A percentile compares a stretch with the other conserved stretches of the same genome.
Evolutionary conservation across 805 yeast genomes (phyloP).

Genomic region (Blastobotrys terrestris): DNA sequence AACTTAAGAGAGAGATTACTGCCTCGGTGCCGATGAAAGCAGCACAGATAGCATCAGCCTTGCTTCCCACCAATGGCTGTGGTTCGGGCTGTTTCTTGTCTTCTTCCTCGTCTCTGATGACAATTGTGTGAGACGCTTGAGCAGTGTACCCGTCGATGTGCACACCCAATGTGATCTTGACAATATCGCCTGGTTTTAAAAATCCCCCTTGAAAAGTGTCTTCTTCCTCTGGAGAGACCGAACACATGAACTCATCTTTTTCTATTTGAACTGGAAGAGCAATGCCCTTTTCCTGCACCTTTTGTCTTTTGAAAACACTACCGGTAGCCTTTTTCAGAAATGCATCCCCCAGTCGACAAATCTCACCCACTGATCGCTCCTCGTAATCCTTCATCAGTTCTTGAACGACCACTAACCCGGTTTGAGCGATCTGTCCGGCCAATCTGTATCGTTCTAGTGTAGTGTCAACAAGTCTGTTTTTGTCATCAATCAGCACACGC

Average conservation of each 20-base stretch:
- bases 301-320: slow-evolving; percentile 48
- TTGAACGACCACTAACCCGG: slow-evolving; percentile 60
- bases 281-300: slow-evolving; percentile 70
- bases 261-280: slow-evolving; percentile 88
- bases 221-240: slow-evolving; percentile 72
- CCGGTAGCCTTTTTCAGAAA: slow-evolving; percentile 56
- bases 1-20: slow-evolving; percentile 67
- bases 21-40: slow-evolving; percentile 86
- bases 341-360: slow-evolving; percentile 79
- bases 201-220: slow-evolving; percentile 35
- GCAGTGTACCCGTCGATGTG: slow-evolving; percentile 96
- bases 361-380: slow-evolving; percentile 38
- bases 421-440: slow-evolving; percentile 86
- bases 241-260: slow-evolving; percentile 68
- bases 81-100: slow-evolving; percentile 41
- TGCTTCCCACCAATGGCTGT: slow-evolving; percentile 76
- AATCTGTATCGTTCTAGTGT: slow-evolving; percentile 76
- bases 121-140: slow-evolving; percentile 77
- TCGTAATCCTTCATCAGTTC: slow-evolving; percentile 15
- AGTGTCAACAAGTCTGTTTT: slow-evolving; percentile 55
- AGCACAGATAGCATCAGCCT: slow-evolving; percentile 88
- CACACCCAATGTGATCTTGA: slow-evolving; percentile 78
- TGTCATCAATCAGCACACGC: slow-evolving; percentile 50
- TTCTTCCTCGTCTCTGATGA: slow-evolving; percentile 53
- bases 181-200: slow-evolving; percentile 73